These are phyloP conservation scores for Stagonosporopsis vannaccii DNA, from an alignment of 2,329 filamentous ascomycete species.

Conservation along the genomic window DNA sequence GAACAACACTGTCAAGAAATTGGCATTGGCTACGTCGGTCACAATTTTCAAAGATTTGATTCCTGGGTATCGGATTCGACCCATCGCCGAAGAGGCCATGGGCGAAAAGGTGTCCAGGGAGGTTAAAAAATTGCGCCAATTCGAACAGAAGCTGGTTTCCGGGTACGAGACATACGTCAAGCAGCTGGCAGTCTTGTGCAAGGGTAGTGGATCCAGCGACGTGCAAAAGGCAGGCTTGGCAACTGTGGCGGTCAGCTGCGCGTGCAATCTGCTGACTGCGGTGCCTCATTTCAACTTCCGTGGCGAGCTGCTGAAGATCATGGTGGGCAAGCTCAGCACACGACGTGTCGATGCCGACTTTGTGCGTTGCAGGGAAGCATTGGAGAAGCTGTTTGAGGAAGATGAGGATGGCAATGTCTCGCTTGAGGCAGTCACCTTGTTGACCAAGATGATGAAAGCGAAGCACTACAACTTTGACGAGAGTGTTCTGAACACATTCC, in stretches of 20 bases:
- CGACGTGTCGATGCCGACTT: constrained; percentile 77
- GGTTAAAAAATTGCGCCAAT: constrained; percentile 79
- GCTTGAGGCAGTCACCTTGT: constrained; percentile 81
- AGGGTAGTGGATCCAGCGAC: constrained; percentile 57
- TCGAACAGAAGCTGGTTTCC: constrained; percentile 85
- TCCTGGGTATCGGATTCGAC: constrained; percentile 92
- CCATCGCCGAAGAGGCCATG: constrained; percentile 75
- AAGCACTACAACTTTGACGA: constrained; percentile 85
- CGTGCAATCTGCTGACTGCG: constrained; percentile 77
- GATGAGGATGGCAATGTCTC: constrained; percentile 92
- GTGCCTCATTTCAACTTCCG: constrained; percentile 99
- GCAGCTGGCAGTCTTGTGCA: constrained; percentile 73
- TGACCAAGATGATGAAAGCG: constrained; percentile 95
- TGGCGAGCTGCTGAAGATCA: constrained; percentile 82
- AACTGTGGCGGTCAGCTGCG: constrained; percentile 82
- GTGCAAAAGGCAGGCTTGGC: constrained; percentile 60
- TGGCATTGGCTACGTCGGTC: constrained; percentile 85
- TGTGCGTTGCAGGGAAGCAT: constrained; percentile 75
- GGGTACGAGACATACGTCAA: constrained; percentile 88
- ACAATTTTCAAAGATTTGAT: constrained; percentile 96
- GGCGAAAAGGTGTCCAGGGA: constrained; percentile 89
- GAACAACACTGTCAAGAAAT: constrained; percentile 79
- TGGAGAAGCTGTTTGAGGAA: constrained; percentile 82
- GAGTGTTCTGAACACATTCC: constrained; percentile 85
- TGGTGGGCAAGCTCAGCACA: constrained; percentile 82